These are phyloP conservation scores for Plasmodium falciparum DNA, from an alignment of 169 alveolate species.

Conservation along the genomic window DNA sequence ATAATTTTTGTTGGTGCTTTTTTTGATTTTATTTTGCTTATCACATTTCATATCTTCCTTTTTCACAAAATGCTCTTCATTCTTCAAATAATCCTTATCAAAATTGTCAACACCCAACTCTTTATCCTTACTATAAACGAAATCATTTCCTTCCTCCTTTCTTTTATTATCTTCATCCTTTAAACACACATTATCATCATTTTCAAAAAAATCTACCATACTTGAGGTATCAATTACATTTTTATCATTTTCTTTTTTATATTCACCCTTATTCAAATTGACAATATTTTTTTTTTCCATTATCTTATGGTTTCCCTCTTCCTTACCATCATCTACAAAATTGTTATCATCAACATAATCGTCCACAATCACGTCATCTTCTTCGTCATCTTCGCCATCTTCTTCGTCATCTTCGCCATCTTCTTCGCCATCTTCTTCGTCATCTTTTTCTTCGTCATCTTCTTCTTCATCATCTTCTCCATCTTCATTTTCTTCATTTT, in stretches of 20 bases:
- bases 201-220: no score
- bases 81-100: not conserved
- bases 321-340: no score
- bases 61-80: not conserved
- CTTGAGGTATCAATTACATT: no score
- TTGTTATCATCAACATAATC: not conserved
- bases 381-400: not conserved
- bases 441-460: not conserved
- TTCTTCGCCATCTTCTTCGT: not conserved
- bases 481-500: not conserved
- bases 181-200: no score
- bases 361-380: not conserved
- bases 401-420: not conserved
- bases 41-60: not conserved
- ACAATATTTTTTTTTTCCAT: no score
- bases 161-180: no score
- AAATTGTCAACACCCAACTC: not conserved
- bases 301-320: no score
- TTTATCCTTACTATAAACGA: slow-evolving; percentile 21
- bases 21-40: not conserved
- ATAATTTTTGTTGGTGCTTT: not conserved
- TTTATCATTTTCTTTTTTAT: no score
- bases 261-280: no score
- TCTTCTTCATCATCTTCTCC: not conserved
- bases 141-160: slow-evolving; percentile 4